A percentile compares a stretch with the other conserved stretches of the same genome.
phyloP scores from a whole-genome alignment of 2,329 filamentous ascomycete genomes.

The Raffaelea albimanens region DNA sequence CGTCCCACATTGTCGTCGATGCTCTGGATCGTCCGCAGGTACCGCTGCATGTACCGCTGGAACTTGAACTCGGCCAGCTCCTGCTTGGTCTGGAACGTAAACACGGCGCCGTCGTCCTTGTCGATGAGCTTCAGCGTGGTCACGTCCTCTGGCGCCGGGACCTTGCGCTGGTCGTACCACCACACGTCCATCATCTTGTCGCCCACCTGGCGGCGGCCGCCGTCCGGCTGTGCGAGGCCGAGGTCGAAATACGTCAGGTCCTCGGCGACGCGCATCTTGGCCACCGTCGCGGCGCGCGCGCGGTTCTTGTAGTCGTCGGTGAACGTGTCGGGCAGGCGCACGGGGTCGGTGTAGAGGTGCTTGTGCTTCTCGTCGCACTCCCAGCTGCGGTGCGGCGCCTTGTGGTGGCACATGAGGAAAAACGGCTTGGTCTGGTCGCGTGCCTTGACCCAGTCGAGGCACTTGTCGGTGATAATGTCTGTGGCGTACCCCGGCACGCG shows the following conservation, averaged over 20 bases:
- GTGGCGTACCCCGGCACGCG: constrained; percentile 34
- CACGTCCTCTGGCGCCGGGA: constrained; percentile 20
- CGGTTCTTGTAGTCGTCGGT: constrained; percentile 45
- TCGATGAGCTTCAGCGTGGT: constrained; percentile 27
- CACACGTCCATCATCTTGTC: constrained; percentile 14
- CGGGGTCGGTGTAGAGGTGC: constrained; percentile 33
- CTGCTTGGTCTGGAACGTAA: constrained; percentile 29
- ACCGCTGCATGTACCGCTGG: constrained; percentile 47
- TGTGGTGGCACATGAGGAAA: constrained; percentile 48
- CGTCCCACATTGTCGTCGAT: constrained; percentile 44
- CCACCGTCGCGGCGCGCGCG: constrained; percentile 35
- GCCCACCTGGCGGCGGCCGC: constrained; percentile 27
- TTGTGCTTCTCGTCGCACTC: constrained; percentile 40
- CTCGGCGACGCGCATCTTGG: constrained; percentile 41
- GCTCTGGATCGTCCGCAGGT: constrained; percentile 40
- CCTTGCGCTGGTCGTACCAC: constrained; percentile 22
- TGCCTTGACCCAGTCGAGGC: constrained; percentile 28
- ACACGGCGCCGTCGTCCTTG: constrained; percentile 34
- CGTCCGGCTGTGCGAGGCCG: constrained; percentile 41
- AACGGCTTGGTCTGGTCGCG: constrained; percentile 31
- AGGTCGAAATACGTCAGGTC: constrained; percentile 42
- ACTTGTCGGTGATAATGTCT: constrained; percentile 42
- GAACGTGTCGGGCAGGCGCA: constrained; percentile 40
- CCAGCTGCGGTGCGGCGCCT: constrained; percentile 44
- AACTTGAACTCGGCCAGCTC: constrained; percentile 45